phyloP scores from a whole-genome alignment of 140 eudicot species.

The Erigeron philadelphicus region DNA sequence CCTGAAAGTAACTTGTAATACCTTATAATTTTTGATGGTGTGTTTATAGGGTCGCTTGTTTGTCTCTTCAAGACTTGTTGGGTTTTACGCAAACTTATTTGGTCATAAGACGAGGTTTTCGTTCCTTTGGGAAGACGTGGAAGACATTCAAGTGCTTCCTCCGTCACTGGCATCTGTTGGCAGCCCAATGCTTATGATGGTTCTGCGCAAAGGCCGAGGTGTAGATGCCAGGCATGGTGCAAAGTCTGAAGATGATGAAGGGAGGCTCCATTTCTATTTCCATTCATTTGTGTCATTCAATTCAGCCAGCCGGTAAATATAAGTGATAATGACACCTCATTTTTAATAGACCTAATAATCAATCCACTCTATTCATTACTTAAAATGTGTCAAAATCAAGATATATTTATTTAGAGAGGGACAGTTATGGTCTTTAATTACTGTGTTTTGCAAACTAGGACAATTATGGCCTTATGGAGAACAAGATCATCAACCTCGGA shows the following conservation, averaged over 20 bases:
- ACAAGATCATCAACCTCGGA: constrained; percentile 54
- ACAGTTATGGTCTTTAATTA: not conserved
- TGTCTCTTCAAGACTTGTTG: constrained; percentile 79
- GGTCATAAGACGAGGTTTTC: constrained; percentile 79
- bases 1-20: not conserved
- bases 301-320: constrained; percentile 66
- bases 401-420: too few relatives aligned
- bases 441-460: constrained; percentile 38
- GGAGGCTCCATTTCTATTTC: constrained; percentile 70
- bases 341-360: too few relatives aligned
- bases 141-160: constrained; percentile 71
- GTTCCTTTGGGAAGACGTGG: constrained; percentile 90
- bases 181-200: constrained; percentile 65
- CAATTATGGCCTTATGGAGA: constrained; percentile 84
- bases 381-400: too few relatives aligned
- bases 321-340: not conserved
- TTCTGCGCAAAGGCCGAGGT: constrained; percentile 73
- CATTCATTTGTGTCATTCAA: constrained; percentile 79
- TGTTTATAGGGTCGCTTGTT: constrained; percentile 70
- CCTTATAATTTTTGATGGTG: not conserved
- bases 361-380: too few relatives aligned
- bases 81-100: constrained; percentile 79
- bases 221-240: constrained; percentile 86
- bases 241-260: constrained; percentile 71
- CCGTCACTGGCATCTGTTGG: constrained; percentile 79